Evolutionary conservation across 1,284 basidiomycete species (phyloP).

Genomic region (Pseudozyma sp.): DNA sequence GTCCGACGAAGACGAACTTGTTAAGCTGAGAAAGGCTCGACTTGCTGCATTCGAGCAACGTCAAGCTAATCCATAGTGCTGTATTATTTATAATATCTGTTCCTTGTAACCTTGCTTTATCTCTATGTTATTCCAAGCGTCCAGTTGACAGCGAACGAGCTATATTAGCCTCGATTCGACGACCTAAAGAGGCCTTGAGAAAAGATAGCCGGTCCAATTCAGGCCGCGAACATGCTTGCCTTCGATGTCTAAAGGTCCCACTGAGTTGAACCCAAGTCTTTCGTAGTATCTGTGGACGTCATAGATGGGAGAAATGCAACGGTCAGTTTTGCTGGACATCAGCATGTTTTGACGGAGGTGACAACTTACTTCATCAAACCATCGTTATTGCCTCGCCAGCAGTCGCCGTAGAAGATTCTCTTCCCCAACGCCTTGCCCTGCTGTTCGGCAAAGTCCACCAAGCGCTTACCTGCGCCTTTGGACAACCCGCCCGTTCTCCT

Average conservation of each 20-base stretch:
- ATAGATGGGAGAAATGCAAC: background rate
- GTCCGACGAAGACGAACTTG: slow-evolving; percentile 20
- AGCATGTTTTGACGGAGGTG: background rate
- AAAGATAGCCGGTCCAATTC: slow-evolving; percentile 42
- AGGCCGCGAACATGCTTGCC: slow-evolving; percentile 41
- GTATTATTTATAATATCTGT: no score
- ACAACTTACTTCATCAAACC: slow-evolving; percentile 31
- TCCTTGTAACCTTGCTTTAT: background rate
- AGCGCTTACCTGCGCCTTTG: slow-evolving; percentile 24
- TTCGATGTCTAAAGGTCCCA: slow-evolving; percentile 35
- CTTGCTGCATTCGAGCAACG: slow-evolving; percentile 37
- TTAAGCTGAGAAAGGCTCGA: slow-evolving; percentile 25
- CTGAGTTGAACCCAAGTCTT: slow-evolving; percentile 25
- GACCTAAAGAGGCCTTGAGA: slow-evolving; percentile 5
- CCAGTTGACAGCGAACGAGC: no score
- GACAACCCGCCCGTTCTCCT: slow-evolving; percentile 23
- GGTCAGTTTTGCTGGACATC: background rate
- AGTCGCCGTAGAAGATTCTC: slow-evolving; percentile 33
- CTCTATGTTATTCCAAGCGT: background rate
- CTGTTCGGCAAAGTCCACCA: slow-evolving; percentile 15
- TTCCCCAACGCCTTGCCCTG: slow-evolving; percentile 11
- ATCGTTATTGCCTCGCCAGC: slow-evolving; percentile 46
- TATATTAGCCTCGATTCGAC: no score
- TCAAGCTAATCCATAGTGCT: background rate
- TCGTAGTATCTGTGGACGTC: slow-evolving; percentile 38